Evolutionary conservation across 2,329 filamentous ascomycete species (phyloP).

Genomic region (Aspergillus novoparasiticus): DNA sequence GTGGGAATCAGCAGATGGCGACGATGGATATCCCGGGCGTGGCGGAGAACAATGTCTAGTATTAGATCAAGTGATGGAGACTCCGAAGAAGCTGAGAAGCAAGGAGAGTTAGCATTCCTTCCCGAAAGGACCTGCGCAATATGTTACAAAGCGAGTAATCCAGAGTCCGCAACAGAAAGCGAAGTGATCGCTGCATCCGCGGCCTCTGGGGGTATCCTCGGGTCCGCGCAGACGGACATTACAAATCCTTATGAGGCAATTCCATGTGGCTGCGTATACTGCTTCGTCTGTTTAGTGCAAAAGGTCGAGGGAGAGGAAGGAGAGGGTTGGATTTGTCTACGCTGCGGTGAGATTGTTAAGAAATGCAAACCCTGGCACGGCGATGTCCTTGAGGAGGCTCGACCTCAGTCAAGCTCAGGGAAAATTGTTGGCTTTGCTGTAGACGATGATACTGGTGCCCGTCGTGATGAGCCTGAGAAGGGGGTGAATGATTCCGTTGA

Average conservation of each 20-base stretch:
- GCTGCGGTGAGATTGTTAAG: conserved; percentile 81
- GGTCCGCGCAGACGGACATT: conserved; percentile 87
- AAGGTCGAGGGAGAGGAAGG: conserved; percentile 90
- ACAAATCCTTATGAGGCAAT: conserved; percentile 94
- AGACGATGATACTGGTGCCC: conserved; percentile 25
- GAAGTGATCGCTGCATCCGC: conserved; percentile 71
- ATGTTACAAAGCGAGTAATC: conserved; percentile 92
- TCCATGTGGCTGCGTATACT: conserved; percentile 90
- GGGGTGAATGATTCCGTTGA: conserved; percentile 4
- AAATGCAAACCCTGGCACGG: conserved; percentile 90
- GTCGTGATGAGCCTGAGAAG: conserved; percentile 15
- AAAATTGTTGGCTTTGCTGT: conserved; percentile 47
- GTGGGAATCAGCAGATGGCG: conserved; percentile 93
- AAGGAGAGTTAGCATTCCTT: conserved; percentile 79
- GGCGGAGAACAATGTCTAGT: conserved; percentile 75
- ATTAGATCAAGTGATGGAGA: conserved; percentile 54
- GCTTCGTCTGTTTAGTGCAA: conserved; percentile 92
- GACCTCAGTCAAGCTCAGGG: conserved; percentile 36
- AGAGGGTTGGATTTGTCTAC: conserved; percentile 87
- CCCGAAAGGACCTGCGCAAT: conserved; percentile 95
- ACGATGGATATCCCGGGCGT: conserved; percentile 82
- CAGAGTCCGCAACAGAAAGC: conserved; percentile 68
- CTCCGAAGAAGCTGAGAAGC: conserved; percentile 52
- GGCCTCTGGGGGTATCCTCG: conserved; percentile 75
- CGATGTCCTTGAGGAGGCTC: conserved; percentile 67